Base-by-base conservation (phyloP, 768 basidiomycete genomes). In the Rhodotorula kratochvilovae region DNA sequence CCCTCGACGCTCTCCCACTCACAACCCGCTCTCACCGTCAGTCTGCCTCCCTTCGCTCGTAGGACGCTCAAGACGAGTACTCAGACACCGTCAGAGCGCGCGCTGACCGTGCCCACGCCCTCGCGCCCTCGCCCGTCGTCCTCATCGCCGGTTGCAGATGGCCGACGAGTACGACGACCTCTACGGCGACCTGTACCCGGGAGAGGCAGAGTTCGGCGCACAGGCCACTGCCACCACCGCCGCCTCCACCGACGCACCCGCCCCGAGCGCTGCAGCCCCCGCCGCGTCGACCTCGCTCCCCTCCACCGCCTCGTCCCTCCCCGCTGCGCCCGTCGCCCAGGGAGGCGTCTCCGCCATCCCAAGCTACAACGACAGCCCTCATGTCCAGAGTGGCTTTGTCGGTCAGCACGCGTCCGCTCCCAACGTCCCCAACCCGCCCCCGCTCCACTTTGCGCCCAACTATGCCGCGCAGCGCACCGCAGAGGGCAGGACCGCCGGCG, bases 141-240 rank as follows among this genome's bases (percentile, higher is more conserved):
- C 11, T 50, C 56, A 39, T 35, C 54, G 33, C 17, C 31, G 8
- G 17, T 12, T 33, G 31, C 23, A 45, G 53, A 55, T 45, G 42
- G 63, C 55, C 31, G 53, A 53, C 59, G 62, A 62, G 51, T 61
- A 79, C 77, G 19, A 59, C 80, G 54, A 53, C 76, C 60, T 74
- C 76, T 70, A 79, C 82, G 21, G 63, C 86, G 70, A 72, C 73
- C 33, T 73, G 58, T 67, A 74, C 74, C 72, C 68, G 45, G 71
- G 67, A 66, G 45, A 51, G 77, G 64, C 60, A 62, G 53, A 63
- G 39, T 53, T 23, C 45, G 67, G 42, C 25, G n/a, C 43, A 5
- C n/a, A 63, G 5, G 54, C 66, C 11, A n/a, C 70, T 2, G 12
- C 53, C 29, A 35, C 53, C 5, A 6, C 61, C 31, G 15, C 46